Base-by-base conservation (phyloP, 2,329 filamentous ascomycete genomes). In the Akanthomyces dipterigenus region DNA sequence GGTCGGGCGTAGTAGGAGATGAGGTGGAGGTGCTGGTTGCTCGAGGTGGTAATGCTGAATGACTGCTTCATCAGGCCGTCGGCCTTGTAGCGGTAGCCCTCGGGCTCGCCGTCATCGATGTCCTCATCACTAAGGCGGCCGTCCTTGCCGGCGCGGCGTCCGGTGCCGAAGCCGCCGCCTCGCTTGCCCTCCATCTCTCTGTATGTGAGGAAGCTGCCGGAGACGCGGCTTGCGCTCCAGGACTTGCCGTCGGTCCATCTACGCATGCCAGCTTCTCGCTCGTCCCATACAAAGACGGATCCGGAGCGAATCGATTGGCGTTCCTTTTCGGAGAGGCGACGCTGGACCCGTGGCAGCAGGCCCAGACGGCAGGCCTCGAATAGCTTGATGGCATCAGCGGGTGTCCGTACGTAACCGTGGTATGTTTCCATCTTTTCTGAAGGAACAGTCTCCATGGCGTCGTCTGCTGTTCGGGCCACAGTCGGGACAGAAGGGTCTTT, bases 51-150 rank as follows among this genome's bases (percentile, higher is more conserved):
- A 77, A 99, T 98, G 77, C 93, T 98, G 81, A 98, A 99, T 0
- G 95, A 98, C 76, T 99, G 95, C 83, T 99, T 99, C 92, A 98
- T 97, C 4, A 99, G 83, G 0, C 95, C 95, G 70, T 99, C 95
- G 11, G 89, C 90, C 80, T 97, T 99, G 77, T 96, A 96, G 65
- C 91, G 82, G 74, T 96, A 96, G 46, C 92, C 92, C 73, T 96
- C 92, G 0, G 90, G 91, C 69, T 96, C 91, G 67, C 86, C 89
- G 59, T 90, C 88, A 65, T 92, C 89, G 54, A 90, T 90, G 67
- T 96, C 90, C 54, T 95, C 93, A 69, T 96, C 91, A 71, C 90
- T 93, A 31, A 85, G 86, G 65, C 88, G 86, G 63, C 86, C 87
- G 9, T 91, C 93, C 77, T 92, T 93, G 63, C 87, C 88, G 24